A percentile compares a stretch with the other conserved stretches of the same genome.
phyloP scores from a whole-genome alignment of 1,284 basidiomycete species.

The Phylloporus gajari region DNA sequence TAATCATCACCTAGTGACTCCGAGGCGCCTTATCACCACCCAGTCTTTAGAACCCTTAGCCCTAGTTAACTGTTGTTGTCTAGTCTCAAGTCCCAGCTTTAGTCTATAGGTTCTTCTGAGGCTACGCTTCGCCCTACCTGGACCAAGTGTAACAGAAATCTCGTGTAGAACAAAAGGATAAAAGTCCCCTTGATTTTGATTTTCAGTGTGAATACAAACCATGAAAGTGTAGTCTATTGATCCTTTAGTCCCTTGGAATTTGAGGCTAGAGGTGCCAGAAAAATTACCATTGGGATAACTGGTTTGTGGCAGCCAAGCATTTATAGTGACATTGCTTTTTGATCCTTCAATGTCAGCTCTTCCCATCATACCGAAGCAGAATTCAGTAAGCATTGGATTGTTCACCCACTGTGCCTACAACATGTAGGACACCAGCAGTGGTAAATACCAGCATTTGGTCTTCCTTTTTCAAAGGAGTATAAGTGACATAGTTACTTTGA shows the following conservation, averaged over 20 bases:
- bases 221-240: not conserved
- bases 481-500: too few relatives aligned
- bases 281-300: not conserved
- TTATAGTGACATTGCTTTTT: not conserved
- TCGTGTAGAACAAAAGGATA: not conserved
- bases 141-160: too few relatives aligned
- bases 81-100: too few relatives aligned
- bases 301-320: not conserved
- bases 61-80: too few relatives aligned
- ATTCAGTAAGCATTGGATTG: not conserved
- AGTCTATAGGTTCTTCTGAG: too few relatives aligned
- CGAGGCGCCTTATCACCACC: too few relatives aligned
- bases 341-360: not conserved
- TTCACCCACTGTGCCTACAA: not conserved
- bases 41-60: too few relatives aligned
- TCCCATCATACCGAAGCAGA: not conserved
- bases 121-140: too few relatives aligned
- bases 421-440: too few relatives aligned
- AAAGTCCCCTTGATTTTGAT: not conserved
- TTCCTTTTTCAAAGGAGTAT: too few relatives aligned
- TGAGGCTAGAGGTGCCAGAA: not conserved
- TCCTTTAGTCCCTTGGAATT: not conserved
- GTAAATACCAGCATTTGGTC: too few relatives aligned
- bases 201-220: conserved; percentile 1
- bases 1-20: too few relatives aligned